Evolutionary conservation across 2,329 filamentous ascomycete genomes (phyloP).

Genomic region (Pseudogymnoascus sp.): DNA sequence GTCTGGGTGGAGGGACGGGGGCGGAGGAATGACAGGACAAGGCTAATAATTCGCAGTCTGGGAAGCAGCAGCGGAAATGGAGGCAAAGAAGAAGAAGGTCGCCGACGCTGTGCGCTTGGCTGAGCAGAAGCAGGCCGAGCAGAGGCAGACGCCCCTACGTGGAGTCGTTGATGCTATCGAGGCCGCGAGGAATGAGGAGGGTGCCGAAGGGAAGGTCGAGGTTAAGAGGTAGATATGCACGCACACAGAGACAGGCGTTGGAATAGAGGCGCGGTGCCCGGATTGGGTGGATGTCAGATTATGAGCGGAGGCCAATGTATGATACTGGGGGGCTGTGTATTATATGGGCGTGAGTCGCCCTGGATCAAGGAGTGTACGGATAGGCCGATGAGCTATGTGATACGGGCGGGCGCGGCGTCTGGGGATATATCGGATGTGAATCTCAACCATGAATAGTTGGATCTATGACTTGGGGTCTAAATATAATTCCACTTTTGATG

Average conservation of each 20-base stretch:
- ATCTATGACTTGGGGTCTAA: not conserved
- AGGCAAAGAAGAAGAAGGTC: constrained; percentile 28
- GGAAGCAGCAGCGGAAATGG: constrained; percentile 35
- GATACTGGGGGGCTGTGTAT: not conserved
- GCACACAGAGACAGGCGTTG: not conserved
- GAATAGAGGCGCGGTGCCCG: not conserved
- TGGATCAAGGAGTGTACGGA: not conserved
- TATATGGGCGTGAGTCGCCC: not conserved
- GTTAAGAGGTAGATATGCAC: not conserved
- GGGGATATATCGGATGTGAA: not conserved
- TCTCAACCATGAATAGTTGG: not conserved
- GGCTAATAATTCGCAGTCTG: constrained; percentile 31
- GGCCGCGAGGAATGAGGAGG: not conserved
- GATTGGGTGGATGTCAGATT: not conserved
- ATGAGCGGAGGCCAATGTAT: not conserved
- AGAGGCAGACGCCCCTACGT: not conserved
- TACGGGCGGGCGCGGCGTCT: not conserved
- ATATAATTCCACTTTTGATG: constrained; percentile 3
- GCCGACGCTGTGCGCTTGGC: not conserved
- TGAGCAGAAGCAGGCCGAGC: not conserved
- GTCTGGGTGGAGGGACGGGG: not conserved
- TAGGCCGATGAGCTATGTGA: not conserved
- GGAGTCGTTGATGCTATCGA: not conserved
- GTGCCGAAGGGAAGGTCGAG: not conserved
- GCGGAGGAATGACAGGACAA: constrained; percentile 1